Base-by-base conservation (phyloP, 306 rosid species). In the Arachis hypogaea region DNA sequence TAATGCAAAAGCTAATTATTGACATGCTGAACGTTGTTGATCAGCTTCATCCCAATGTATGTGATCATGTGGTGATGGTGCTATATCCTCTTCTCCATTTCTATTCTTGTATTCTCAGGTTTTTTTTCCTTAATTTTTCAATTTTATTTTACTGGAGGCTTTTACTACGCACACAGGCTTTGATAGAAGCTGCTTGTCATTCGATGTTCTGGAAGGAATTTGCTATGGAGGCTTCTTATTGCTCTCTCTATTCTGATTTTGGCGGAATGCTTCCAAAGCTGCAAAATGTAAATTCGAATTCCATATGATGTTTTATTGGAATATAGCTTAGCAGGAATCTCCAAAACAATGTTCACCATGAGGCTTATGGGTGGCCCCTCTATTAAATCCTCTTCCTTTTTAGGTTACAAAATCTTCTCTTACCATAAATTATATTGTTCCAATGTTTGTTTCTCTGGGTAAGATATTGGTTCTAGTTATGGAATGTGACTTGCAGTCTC, bases 201-300 rank as follows among this genome's bases (percentile, higher is more conserved):
- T 86, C 85, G 81, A 54, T 36, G 43, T 69, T 79, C 36, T 92
- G 93, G 97, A 88, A 88, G 81, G 92, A 83, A 71, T 89, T 87
- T 69, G 91, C 88, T 33, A 84, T 79, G 88, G 91, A 86, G 80
- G 93, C 88, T 74, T 92, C 96, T 75, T 77, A 57, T 16, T 86
- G 92, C 77, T 63, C 49, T 16, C 85, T 82, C 45, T 92, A 92
- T 83, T 82, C 92, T 57, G 92, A 88, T 74, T 82, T 89, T 59
- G 96, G 93, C 73, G 86, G 85, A 83, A 88, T 89, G 93, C 90
- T 89, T 76, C 75, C 77, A 76, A 88, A 85, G 88, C 85, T 92
- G 75, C 86, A 81, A 78, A 89, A 80, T 81, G 97, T 92, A 86
- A 84, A 51, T 81, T 85, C 41, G 63, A 57, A 60, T 76, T 66